Percentiles rank a stretch among this genome's conserved stretches.
Evolutionary conservation across 495 filamentous ascomycete genomes (phyloP).

Genomic region (Aspergillus sparsus): DNA sequence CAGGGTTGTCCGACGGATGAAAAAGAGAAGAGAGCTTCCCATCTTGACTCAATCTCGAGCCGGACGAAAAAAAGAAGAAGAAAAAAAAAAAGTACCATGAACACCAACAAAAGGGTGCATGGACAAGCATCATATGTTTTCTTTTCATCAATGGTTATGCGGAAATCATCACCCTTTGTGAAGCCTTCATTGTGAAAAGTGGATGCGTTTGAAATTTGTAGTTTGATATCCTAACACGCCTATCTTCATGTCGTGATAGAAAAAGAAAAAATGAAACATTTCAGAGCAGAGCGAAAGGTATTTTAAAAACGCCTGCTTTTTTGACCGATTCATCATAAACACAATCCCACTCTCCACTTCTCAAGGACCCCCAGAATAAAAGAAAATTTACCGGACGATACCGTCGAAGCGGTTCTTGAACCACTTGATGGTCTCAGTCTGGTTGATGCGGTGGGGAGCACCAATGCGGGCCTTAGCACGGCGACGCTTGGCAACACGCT

Average conservation of each 20-base stretch:
- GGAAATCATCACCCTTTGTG: conserved; percentile 50
- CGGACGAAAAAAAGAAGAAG: conserved; percentile 13
- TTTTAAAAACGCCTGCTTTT: conserved; percentile 29
- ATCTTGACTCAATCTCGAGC: not conserved
- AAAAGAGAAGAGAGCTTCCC: not conserved
- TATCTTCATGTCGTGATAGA: conserved; percentile 48
- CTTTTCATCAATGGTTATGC: conserved; percentile 54
- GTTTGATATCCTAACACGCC: conserved; percentile 50
- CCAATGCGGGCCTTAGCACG: conserved; percentile 85
- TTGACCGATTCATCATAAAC: conserved; percentile 47
- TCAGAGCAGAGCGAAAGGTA: conserved; percentile 28
- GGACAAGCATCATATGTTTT: conserved; percentile 26
- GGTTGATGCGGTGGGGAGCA: conserved; percentile 86
- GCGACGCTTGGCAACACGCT: conserved; percentile 93
- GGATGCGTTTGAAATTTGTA: conserved; percentile 40
- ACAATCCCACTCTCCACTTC: conserved; percentile 31
- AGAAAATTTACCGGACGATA: conserved; percentile 77
- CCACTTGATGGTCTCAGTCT: conserved; percentile 94
- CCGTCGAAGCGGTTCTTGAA: conserved; percentile 99
- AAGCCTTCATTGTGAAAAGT: conserved; percentile 54
- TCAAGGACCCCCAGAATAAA: conserved; percentile 18
- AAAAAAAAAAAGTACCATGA: conserved; percentile 4
- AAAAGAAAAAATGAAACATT: conserved; percentile 36
- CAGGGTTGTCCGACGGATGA: not conserved
- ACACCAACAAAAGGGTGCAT: conserved; percentile 6